Percentiles rank a stretch among this genome's conserved stretches.
phyloP scores from a whole-genome alignment of 441 rosid genomes.

The Lepidium campestre region DNA sequence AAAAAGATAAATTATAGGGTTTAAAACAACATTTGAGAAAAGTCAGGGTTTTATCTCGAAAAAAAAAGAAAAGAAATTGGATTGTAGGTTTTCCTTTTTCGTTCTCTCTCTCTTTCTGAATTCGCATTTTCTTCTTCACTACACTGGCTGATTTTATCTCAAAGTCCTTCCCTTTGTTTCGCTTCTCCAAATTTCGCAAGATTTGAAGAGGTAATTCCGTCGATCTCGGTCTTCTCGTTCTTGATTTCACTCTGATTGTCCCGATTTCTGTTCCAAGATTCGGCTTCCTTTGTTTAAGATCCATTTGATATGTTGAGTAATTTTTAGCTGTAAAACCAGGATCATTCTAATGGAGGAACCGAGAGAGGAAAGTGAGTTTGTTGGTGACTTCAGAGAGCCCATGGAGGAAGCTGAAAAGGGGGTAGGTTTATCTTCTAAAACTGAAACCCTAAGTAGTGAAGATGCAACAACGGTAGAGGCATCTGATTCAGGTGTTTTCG shows the following conservation, averaged over 20 bases:
- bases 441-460: conserved; percentile 27
- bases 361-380: conserved; percentile 27
- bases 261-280: not conserved
- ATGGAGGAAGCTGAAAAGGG: conserved; percentile 25
- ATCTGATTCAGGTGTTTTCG: conserved; percentile 39
- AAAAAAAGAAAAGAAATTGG: not conserved
- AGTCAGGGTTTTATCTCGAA: not conserved
- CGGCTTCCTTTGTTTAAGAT: not conserved
- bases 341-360: conserved; percentile 43
- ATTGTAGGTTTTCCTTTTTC: not conserved
- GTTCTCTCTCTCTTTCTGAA: not conserved
- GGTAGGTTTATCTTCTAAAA: conserved; percentile 4
- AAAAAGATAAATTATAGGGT: not conserved
- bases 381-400: conserved; percentile 26
- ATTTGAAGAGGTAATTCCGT: conserved; percentile 39
- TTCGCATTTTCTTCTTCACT: not conserved
- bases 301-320: not conserved
- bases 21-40: not conserved
- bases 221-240: not conserved
- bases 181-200: conserved; percentile 15
- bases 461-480: conserved; percentile 38
- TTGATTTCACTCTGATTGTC: not conserved
- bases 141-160: too few relatives aligned
- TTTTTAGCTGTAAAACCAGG: not conserved
- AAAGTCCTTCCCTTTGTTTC: not conserved